Base-by-base conservation (phyloP, 2,329 filamentous ascomycete genomes). In the Huntiella abstrusa region DNA sequence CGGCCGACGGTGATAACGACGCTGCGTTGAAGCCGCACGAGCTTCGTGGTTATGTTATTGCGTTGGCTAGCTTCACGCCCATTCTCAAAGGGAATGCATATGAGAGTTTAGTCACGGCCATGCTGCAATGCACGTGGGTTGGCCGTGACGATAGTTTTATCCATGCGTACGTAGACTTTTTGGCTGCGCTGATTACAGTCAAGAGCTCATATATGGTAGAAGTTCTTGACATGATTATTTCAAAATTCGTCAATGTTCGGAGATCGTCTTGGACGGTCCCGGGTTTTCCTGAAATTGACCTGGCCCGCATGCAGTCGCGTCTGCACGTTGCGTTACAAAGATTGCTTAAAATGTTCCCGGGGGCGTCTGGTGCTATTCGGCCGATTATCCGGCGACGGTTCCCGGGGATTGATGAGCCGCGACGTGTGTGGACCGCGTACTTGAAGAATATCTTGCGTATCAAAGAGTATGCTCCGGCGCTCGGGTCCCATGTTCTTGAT, bases 401-500 rank as follows among this genome's bases (percentile, higher is more conserved):
- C 51, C 85, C 86, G 1, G 83, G 77, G 50, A 70, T 81, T 43
- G 79, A 79, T 52, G 83, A 93, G 45, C 75, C 79, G 3, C 80
- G 80, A 51, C 78, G 77, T 53, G 70, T 75, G n/a, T 86, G 94
- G 58, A 74, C 88, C 54, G 76, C 79, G n/a, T 98, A 92, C 56
- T 80, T 94, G 49, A 72, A 80, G 55, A 94, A 96, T 57, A 66
- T 96, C 7, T 66, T 96, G 19, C 74, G 71, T 49, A 66, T 96
- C 33, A 77, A 81, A 45, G 70, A 76, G 42, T 94, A 94, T 57
- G 75, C 81, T 1, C 79, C 84, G 0, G 78, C 83, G 49, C 64
- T 95, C 33, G 79, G 80, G 51, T 75, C 80, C 5, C 83, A 92
- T 51, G 77, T 96, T 17, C 70, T 94, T 52, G 78, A 85, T 47